Percentiles rank a stretch among this genome's conserved stretches.
phyloP scores from a whole-genome alignment of 2,329 filamentous ascomycete genomes.

The Verruconis gallopava region DNA sequence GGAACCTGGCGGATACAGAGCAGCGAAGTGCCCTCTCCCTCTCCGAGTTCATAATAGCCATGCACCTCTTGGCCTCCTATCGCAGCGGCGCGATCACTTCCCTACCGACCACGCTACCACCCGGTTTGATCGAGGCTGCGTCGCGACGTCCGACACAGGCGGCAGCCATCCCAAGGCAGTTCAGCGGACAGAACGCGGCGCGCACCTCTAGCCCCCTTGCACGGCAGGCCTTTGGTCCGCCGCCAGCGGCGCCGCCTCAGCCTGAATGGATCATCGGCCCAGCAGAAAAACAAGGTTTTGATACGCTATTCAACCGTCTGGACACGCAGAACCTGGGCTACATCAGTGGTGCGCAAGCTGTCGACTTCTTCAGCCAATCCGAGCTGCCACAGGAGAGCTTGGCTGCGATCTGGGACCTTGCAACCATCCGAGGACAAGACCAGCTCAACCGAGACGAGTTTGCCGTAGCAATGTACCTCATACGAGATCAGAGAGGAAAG shows the following conservation, averaged over 20 bases:
- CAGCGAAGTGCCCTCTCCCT: conserved; percentile 75
- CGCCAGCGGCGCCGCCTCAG: conserved; percentile 39
- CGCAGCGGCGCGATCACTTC: conserved; percentile 71
- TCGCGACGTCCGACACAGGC: conserved; percentile 46
- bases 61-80: conserved; percentile 89
- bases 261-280: conserved; percentile 73
- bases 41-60: conserved; percentile 94
- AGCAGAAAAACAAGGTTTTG: conserved; percentile 76
- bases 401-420: conserved; percentile 93
- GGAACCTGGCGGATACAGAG: conserved; percentile 88
- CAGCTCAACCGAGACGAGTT: conserved; percentile 81
- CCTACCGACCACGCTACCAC: conserved; percentile 68
- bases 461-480: conserved; percentile 93
- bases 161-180: conserved; percentile 59
- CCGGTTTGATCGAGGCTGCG: conserved; percentile 81
- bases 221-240: conserved; percentile 35
- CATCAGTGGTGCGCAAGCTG: conserved; percentile 89
- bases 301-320: conserved; percentile 70
- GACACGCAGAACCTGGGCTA: conserved; percentile 70
- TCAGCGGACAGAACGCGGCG: conserved; percentile 51
- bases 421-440: conserved; percentile 85
- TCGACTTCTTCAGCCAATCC: conserved; percentile 86
- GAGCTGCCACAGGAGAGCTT: conserved; percentile 77
- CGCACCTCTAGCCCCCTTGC: conserved; percentile 48
- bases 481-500: conserved; percentile 73